Evolutionary conservation across 495 filamentous ascomycete species (phyloP).

Genomic region (Penicillium coprophilum): DNA sequence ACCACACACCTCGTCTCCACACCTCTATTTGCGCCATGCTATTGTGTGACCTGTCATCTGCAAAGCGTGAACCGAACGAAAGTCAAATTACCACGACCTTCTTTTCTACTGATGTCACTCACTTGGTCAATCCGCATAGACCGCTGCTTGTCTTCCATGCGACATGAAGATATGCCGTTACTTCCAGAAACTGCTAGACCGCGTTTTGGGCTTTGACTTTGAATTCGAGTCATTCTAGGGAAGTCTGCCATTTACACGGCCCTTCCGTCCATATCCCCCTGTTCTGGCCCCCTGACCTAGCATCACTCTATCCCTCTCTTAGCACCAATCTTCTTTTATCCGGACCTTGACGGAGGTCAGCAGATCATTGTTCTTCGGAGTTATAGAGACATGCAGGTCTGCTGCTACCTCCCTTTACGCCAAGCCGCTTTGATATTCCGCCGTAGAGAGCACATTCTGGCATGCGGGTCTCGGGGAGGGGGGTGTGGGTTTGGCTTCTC

Average conservation of each 20-base stretch:
- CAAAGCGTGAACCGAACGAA: conserved; percentile 8
- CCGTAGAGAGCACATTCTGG: conserved; percentile 23
- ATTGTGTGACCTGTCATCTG: conserved; percentile 24
- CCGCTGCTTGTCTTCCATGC: conserved; percentile 33
- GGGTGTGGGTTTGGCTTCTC: conserved; percentile 7
- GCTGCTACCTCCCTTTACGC: conserved; percentile 19
- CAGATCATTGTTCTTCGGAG: conserved; percentile 21
- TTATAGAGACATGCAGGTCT: conserved; percentile 23
- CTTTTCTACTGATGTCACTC: conserved; percentile 11
- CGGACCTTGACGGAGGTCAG: conserved; percentile 25
- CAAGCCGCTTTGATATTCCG: conserved; percentile 16
- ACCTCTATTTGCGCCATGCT: conserved; percentile 32
- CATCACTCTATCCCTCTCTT: conserved; percentile 16
- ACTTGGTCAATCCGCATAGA: conserved; percentile 27
- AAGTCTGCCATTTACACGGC: conserved; percentile 5
- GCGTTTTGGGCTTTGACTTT: conserved; percentile 12
- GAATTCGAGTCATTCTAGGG: conserved; percentile 1
- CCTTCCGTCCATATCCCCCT: conserved; percentile 3
- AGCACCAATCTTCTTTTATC: conserved; percentile 16
- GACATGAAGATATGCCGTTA: conserved; percentile 11
- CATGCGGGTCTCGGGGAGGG: conserved; percentile 28
- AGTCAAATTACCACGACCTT: conserved; percentile 5
- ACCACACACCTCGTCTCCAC: conserved; percentile 22
- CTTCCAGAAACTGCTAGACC: conserved; percentile 7
- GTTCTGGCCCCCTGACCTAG: conserved; percentile 13